phyloP scores from a whole-genome alignment of 1,284 basidiomycete species.

The Cutaneotrichosporon sp. region DNA sequence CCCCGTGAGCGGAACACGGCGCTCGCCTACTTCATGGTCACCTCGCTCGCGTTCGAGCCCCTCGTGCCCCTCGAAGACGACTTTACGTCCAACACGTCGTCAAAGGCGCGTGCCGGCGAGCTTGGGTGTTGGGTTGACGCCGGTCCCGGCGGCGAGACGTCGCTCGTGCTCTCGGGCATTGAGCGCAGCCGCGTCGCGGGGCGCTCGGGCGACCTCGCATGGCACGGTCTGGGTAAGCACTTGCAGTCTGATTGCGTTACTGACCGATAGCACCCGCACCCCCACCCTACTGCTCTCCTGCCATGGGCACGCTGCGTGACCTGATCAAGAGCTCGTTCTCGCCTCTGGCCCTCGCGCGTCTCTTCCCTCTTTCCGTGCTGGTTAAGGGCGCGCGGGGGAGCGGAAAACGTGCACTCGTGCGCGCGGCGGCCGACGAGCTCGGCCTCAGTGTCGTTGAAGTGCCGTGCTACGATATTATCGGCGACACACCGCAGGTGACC shows the following conservation, averaged over 20 bases:
- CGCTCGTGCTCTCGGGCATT: conserved; percentile 52
- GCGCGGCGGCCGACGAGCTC: conserved; percentile 28
- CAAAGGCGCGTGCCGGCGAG: conserved; percentile 55
- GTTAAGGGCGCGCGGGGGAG: conserved; percentile 52
- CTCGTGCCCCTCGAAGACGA: conserved; percentile 44
- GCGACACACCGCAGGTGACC: conserved; percentile 73
- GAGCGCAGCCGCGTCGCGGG: conserved; percentile 26
- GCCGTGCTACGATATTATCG: conserved; percentile 75
- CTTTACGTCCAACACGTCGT: conserved; percentile 47
- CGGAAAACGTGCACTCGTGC: conserved; percentile 51
- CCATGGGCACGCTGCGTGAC: conserved; percentile 28
- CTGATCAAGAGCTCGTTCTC: conserved; percentile 29
- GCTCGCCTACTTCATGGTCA: conserved; percentile 70
- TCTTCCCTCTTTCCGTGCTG: conserved; percentile 45
- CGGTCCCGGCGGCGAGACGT: conserved; percentile 57
- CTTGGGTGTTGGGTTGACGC: conserved; percentile 83
- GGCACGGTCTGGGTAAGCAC: conserved; percentile 20
- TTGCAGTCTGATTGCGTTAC: neutral
- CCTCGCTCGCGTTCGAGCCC: conserved; percentile 64
- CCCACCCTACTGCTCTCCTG: conserved; percentile 21
- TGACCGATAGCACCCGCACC: conserved; percentile 9
- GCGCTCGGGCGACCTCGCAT: conserved; percentile 25
- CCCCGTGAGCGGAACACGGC: conserved; percentile 36
- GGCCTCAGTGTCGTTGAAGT: conserved; percentile 73
- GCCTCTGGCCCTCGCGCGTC: conserved; percentile 18